phyloP scores from a whole-genome alignment of 768 basidiomycete species.

The Russula sp. region DNA sequence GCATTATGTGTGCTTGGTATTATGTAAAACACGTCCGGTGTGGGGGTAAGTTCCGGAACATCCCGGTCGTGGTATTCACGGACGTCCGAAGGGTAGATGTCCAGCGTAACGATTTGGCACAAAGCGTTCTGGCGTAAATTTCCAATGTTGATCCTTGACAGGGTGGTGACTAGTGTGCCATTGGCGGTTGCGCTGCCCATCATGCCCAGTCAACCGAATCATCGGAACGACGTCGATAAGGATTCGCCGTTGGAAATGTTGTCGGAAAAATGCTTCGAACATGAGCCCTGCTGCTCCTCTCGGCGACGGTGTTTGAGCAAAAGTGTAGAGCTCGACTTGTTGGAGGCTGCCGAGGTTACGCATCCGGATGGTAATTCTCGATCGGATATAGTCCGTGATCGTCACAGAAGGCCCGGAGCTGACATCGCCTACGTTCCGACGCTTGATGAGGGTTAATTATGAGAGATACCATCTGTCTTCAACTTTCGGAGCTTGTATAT shows the following conservation, averaged over 20 bases:
- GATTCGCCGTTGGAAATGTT: not conserved
- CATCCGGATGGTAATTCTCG: not conserved
- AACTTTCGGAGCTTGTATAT: accelerated
- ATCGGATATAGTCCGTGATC: not conserved
- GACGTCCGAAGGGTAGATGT: not conserved
- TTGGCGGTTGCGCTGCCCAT: not conserved
- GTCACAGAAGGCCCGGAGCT: accelerated
- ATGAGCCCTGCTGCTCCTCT: not conserved
- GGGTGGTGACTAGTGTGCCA: not conserved
- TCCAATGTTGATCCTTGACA: not conserved
- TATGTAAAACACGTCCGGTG: not conserved
- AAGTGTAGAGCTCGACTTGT: too few relatives aligned
- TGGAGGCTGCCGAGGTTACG: not conserved
- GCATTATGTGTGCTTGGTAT: not conserved
- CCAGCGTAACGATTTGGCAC: not conserved
- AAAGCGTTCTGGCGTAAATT: not conserved
- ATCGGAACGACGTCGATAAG: not conserved
- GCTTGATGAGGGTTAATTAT: not conserved
- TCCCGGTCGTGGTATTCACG: not conserved
- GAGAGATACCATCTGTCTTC: not conserved
- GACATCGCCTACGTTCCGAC: not conserved
- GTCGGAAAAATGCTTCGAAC: not conserved
- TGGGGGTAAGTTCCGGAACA: not conserved
- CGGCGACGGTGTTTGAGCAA: not conserved
- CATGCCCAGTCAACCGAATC: not conserved